Conservation (phyloP, 495 filamentous ascomycete species). For the Delitschia confertaspora region DNA sequence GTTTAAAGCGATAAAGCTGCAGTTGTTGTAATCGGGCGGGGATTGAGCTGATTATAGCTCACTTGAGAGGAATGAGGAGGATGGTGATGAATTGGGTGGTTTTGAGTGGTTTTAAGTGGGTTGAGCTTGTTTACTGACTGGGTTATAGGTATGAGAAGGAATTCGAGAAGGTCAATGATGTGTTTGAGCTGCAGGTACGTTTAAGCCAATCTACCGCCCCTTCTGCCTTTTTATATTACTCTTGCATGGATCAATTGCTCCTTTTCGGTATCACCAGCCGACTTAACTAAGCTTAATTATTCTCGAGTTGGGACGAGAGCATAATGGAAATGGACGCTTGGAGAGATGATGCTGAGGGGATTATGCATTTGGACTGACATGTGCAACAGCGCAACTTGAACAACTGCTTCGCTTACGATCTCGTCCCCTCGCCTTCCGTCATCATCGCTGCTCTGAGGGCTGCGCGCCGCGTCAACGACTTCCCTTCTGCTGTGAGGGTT, state of each 20-base stretch:
- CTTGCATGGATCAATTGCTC: no score
- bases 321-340: no score
- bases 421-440: conserved; percentile 90
- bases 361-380: conserved; percentile 12
- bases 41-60: conserved; percentile 11
- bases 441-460: conserved; percentile 84
- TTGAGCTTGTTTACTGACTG: conserved; percentile 23
- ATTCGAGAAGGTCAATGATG: conserved; percentile 94
- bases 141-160: conserved; percentile 89
- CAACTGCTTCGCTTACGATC: conserved; percentile 99
- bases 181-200: conserved; percentile 98
- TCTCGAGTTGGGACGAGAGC: no score
- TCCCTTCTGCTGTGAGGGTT: conserved; percentile 91
- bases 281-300: no score
- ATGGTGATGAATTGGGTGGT: no score
- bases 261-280: no score
- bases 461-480: conserved; percentile 94
- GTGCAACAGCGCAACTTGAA: conserved; percentile 83
- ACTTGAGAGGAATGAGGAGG: no score
- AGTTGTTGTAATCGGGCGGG: conserved; percentile 2
- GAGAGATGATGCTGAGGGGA: not conserved
- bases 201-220: no score
- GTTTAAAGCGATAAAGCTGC: not conserved
- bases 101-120: not conserved
- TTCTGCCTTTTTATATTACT: no score